phyloP scores from a whole-genome alignment of 345 rosid genomes.

The Gossypium australe region DNA sequence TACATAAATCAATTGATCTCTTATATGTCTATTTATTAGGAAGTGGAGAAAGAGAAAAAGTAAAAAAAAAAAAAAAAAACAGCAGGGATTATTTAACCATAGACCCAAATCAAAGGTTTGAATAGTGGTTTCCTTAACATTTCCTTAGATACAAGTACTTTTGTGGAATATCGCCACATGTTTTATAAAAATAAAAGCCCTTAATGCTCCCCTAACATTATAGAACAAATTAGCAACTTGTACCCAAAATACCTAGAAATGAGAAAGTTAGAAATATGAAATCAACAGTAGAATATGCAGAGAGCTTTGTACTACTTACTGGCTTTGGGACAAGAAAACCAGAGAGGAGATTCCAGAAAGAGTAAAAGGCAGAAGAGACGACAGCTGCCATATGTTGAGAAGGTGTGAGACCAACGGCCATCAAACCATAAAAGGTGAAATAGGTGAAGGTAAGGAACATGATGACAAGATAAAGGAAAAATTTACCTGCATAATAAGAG shows the following conservation, averaged over 20 bases:
- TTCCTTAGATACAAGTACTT: too few species aligned
- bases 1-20: too few species aligned
- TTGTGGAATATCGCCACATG: too few species aligned
- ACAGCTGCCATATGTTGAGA: constrained; percentile 71
- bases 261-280: background rate
- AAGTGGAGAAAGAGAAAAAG: too few species aligned
- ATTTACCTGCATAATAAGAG: constrained; percentile 49
- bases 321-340: constrained; percentile 81
- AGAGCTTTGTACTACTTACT: constrained; percentile 35
- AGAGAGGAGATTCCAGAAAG: constrained; percentile 82
- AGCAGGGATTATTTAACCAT: background rate
- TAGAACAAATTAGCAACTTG: background rate
- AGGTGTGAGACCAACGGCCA: constrained; percentile 93
- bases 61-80: background rate
- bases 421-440: constrained; percentile 87
- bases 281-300: background rate
- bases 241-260: background rate
- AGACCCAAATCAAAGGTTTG: background rate
- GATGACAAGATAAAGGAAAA: constrained; percentile 62
- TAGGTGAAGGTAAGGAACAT: constrained; percentile 90
- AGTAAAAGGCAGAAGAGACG: constrained; percentile 83
- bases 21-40: background rate
- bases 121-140: background rate
- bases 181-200: too few species aligned
- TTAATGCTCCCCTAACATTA: background rate